phyloP scores from a whole-genome alignment of 169 alveolate genomes.

The Eimeria praecox region DNA sequence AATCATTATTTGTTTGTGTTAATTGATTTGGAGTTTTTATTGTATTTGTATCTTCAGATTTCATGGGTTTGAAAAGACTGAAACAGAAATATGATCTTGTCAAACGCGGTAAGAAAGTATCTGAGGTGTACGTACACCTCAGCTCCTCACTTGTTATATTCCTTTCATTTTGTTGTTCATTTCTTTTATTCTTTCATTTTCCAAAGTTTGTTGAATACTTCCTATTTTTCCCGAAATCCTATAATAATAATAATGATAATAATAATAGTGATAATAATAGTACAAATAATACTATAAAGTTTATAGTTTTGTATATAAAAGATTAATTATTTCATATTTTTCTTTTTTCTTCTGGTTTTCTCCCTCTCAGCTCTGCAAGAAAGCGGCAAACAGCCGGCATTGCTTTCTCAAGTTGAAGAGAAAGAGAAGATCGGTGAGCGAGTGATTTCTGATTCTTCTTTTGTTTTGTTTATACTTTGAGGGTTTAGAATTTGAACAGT shows the following conservation, averaged over 20 bases:
- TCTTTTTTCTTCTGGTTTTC: not conserved
- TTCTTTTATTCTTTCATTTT: too few relatives aligned
- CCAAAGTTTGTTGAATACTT: too few relatives aligned
- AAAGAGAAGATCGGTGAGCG: conserved; percentile 5
- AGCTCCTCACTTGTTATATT: too few relatives aligned
- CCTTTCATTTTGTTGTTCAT: too few relatives aligned
- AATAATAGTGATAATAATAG: too few relatives aligned
- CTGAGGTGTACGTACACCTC: not conserved
- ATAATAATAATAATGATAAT: too few relatives aligned
- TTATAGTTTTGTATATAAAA: too few relatives aligned
- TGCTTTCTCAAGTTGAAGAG: not conserved
- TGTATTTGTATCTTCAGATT: not conserved
- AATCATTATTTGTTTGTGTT: too few relatives aligned
- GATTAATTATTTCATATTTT: not conserved
- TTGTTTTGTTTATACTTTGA: too few relatives aligned
- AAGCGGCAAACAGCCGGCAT: not conserved
- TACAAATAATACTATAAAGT: too few relatives aligned
- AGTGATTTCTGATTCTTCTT: not conserved
- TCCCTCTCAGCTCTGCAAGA: not conserved
- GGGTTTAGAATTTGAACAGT: not conserved
- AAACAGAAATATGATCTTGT: conserved; percentile 7
- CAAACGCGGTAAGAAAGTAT: conserved; percentile 1
- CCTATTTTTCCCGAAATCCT: too few relatives aligned
- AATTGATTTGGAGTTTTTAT: not conserved
- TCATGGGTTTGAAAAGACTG: not conserved